Evolutionary conservation across 1,139 yeast genomes (phyloP), one percentile per base, ranked within the genome.

Genomic region (Candida tropicalis): DNA sequence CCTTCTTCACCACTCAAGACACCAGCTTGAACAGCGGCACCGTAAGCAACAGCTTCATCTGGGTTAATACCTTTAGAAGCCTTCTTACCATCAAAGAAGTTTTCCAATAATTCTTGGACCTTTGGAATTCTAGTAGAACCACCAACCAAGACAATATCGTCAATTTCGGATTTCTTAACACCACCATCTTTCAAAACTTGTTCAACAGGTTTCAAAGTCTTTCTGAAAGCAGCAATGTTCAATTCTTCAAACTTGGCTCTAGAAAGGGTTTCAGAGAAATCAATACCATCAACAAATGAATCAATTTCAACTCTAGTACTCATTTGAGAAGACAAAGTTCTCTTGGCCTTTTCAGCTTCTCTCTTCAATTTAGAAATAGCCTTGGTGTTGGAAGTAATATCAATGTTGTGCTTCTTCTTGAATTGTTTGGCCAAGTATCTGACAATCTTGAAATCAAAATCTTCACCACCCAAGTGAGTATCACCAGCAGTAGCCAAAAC

Each of bases 71-170:
- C 95, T 79, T 88, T 89, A 55, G 95, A 84, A 45, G 95, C 93
- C 75, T 89, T 87, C 80, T 90, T 90, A 60, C 96, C 96, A 64
- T 85, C 85, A 70, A 90, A 90, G 81, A 73, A 89, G 55, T 81
- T 78, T 72, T 90, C 96, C 55, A 90, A 79, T 59, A 90, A 78
- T 70, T 87, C 87, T 77, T 88, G 97, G 55, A 90, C 96, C 79
- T 89, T 90, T 72, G 97, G 97, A 75, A 90, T 90, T 82, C 97
- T 89, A 49, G 97, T 90, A 39, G 97, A 90, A 73, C 97, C 97
- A 77, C 97, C 97, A 58, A 90, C 97, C 47, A 90, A 78, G 37
- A 90, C 97, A 66, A 90, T 87, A 64, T 90, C 97, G 66, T 90
- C 95, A 55, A 90, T 79, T 55, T 87, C 95, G 43, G 82, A 73